Percentiles rank a stretch among this genome's conserved stretches.
Conservation (phyloP, 768 basidiomycete genomes). For the Calocera cornea region DNA sequence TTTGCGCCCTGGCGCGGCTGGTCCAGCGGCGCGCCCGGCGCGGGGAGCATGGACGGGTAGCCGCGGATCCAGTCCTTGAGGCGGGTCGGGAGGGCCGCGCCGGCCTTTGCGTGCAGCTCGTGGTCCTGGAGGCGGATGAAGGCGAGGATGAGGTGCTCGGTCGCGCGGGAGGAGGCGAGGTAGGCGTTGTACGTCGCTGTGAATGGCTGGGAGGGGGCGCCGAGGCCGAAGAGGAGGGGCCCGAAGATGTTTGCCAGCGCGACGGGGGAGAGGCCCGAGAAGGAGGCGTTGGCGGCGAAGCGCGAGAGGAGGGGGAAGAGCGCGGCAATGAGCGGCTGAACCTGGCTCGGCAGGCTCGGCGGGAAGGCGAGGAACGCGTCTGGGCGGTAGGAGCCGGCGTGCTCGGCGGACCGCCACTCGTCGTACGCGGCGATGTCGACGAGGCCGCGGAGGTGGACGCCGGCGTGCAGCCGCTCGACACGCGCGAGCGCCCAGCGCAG, state of each 20-base stretch:
- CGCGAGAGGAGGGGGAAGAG: slow-evolving; percentile 70
- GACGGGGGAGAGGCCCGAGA: slow-evolving; percentile 82
- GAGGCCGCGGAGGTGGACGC: slow-evolving; percentile 66
- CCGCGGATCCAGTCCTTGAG: slow-evolving; percentile 84
- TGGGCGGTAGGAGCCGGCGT: slow-evolving; percentile 53
- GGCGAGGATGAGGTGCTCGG: slow-evolving; percentile 84
- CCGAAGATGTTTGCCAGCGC: slow-evolving; percentile 82
- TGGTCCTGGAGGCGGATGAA: slow-evolving; percentile 72
- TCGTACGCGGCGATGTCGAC: slow-evolving; percentile 75
- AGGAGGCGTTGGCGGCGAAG: slow-evolving; percentile 68
- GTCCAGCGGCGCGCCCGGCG: slow-evolving; percentile 27
- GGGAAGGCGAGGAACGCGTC: slow-evolving; percentile 62
- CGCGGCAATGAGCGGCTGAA: slow-evolving; percentile 49
- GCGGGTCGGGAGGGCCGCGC: slow-evolving; percentile 61
- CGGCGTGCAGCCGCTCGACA: slow-evolving; percentile 54
- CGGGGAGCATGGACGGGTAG: slow-evolving; percentile 68
- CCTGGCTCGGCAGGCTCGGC: slow-evolving; percentile 29
- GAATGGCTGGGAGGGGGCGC: slow-evolving; percentile 31
- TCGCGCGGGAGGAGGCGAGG: slow-evolving; percentile 69
- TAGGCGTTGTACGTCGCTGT: slow-evolving; percentile 46
- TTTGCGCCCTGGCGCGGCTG: slow-evolving; percentile 60
- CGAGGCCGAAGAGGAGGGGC: slow-evolving; percentile 77
- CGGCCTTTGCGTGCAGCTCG: slow-evolving; percentile 30
- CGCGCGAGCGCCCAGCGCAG: slow-evolving; percentile 85
- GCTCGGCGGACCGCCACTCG: slow-evolving; percentile 70